Base-by-base conservation (phyloP, 2,329 filamentous ascomycete genomes). In the Colletotrichum magnum region DNA sequence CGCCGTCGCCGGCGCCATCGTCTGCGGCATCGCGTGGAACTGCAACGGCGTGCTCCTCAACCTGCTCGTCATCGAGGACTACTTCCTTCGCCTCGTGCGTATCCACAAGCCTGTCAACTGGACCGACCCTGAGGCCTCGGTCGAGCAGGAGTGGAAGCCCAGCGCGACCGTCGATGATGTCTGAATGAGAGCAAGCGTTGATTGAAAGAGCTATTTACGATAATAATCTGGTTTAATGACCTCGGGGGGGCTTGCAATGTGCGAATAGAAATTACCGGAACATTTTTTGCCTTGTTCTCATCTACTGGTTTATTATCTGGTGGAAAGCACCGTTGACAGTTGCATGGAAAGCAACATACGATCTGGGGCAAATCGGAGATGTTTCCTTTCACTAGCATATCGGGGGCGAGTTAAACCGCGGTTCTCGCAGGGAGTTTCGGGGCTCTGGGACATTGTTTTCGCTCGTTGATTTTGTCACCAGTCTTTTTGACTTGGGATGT, bases 11-110 rank as follows among this genome's bases (percentile, higher is more conserved):
- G 92, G 91, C 15, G 88, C 90, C 6, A 75, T 87, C 39, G 90
- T 93, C 3, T 93, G 91, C 73, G 83, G 82, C 3, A 71, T 92
- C 5, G 90, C 90, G 1, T 93, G 91, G 91, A 78, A 86, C 64
- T 78, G 78, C 54, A 88, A 88, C 73, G 77, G 77, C 36, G 74
- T 86, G 16, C 76, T 93, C 64, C 79, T 92, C 62, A 93, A 93
- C 76, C 77, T 93, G 63, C 79, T 92, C 39, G 84, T 88, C 2
- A 36, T 93, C 16, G 91, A 93, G 76, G 91, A 93, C 73, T 92
- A 90, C 75, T 91, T 93, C 75, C 79, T 93, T 43, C 89, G 86
- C 82, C 74, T 84, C 15, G 75, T 92, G 48, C 83, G 89, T 61
- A 89, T 93, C 39, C 88, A 93, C 75, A 93, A 92, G 81, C 90